Evolutionary conservation across 805 yeast genomes (phyloP).

Genomic region (Suhomyces sp.): DNA sequence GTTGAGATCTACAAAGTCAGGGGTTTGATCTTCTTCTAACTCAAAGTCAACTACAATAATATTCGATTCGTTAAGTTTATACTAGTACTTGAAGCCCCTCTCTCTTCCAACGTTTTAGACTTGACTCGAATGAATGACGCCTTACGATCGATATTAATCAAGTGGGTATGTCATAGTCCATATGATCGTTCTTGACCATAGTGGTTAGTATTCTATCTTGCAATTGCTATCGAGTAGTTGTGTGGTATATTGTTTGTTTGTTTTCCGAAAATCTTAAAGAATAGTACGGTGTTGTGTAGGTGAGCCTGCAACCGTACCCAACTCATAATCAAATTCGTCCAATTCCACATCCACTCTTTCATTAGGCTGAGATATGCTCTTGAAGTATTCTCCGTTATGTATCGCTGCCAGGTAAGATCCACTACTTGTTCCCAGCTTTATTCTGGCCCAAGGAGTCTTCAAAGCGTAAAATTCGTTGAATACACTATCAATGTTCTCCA

Average conservation of each 20-base stretch:
- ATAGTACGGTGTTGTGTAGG: neutral
- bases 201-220: neutral
- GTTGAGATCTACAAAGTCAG: too few species aligned
- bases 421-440: conserved; percentile 5
- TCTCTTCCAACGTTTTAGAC: too few species aligned
- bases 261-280: too few species aligned
- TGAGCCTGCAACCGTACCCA: conserved; percentile 3
- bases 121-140: too few species aligned
- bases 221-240: neutral
- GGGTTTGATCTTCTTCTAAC: too few species aligned
- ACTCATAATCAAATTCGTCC: conserved; percentile 25
- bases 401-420: neutral
- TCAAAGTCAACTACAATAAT: too few species aligned
- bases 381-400: conserved; percentile 2
- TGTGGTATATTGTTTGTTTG: conserved; percentile 3
- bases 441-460: conserved; percentile 15
- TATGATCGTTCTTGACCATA: too few species aligned
- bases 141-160: too few species aligned
- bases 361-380: neutral
- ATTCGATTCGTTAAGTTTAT: too few species aligned
- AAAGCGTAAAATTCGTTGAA: conserved; percentile 34
- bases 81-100: too few species aligned
- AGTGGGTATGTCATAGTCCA: too few species aligned
- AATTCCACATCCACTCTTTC: conserved; percentile 18
- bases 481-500: conserved; percentile 41